Conservation (phyloP, 768 basidiomycete species). For the Mycena capillaripes region DNA sequence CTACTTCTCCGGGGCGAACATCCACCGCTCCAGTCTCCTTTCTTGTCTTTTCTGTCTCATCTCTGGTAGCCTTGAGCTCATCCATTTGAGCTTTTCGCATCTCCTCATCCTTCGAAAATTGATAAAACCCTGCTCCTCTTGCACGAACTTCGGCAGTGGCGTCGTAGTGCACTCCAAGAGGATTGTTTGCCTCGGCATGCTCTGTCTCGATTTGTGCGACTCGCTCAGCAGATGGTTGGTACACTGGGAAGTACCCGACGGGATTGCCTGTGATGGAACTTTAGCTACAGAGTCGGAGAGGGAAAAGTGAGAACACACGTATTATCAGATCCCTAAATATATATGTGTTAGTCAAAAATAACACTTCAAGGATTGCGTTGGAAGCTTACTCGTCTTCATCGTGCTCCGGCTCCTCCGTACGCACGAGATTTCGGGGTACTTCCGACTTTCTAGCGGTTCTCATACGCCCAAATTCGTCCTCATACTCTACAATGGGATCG, state of each 20-base stretch:
- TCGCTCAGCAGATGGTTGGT: conserved; percentile 86
- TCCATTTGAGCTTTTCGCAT: conserved; percentile 86
- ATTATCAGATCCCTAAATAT: conserved; percentile 69
- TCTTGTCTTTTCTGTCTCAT: conserved; percentile 78
- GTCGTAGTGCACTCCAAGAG: conserved; percentile 86
- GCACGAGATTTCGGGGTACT: conserved; percentile 76
- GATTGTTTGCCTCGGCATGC: conserved; percentile 78
- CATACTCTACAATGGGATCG: conserved; percentile 87
- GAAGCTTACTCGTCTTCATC: conserved; percentile 71
- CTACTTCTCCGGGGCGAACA: conserved; percentile 77
- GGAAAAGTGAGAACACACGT: conserved; percentile 51
- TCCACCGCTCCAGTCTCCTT: conserved; percentile 74
- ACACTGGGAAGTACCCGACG: conserved; percentile 88
- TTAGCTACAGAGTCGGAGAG: conserved; percentile 16
- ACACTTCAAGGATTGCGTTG: neutral
- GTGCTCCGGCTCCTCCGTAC: conserved; percentile 57
- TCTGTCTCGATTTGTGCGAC: conserved; percentile 81
- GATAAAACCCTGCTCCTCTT: conserved; percentile 92
- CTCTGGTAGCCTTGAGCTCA: conserved; percentile 74
- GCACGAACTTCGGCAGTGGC: conserved; percentile 85
- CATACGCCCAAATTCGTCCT: conserved; percentile 89
- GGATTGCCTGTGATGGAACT: conserved; percentile 74
- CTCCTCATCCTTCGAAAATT: conserved; percentile 91
- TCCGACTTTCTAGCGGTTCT: conserved; percentile 80
- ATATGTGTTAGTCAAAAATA: conserved; percentile 25